Conservation (phyloP, 108 stramenopile species). For the Skeletonema costatum region DNA sequence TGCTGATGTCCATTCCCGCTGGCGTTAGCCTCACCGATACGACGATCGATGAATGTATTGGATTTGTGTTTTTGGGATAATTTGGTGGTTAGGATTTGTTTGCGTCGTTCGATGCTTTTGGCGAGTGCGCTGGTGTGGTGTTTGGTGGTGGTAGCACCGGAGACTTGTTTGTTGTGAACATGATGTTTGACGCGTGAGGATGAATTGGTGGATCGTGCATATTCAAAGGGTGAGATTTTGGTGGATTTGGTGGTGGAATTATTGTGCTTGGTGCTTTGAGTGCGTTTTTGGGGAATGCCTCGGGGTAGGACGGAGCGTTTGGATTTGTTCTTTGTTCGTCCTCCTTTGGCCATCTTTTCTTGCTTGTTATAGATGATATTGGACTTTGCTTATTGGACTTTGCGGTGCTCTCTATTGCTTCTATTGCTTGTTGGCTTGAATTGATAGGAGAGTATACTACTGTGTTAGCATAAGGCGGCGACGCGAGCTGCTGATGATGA, state of each 20-base stretch:
- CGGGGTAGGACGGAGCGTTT: slow-evolving; percentile 77
- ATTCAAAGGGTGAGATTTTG: slow-evolving; percentile 77
- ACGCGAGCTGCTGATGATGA: too few relatives aligned
- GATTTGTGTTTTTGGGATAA: slow-evolving; percentile 28
- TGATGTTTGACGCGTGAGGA: slow-evolving; percentile 66
- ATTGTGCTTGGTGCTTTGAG: slow-evolving; percentile 8
- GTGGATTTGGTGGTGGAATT: not conserved
- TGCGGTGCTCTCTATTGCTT: too few relatives aligned
- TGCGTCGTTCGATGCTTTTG: slow-evolving; percentile 18
- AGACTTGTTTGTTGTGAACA: slow-evolving; percentile 29
- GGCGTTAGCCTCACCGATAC: slow-evolving; percentile 76
- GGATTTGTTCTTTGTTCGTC: slow-evolving; percentile 59
- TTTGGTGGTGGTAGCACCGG: not conserved
- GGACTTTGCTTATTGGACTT: too few relatives aligned
- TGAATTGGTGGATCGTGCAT: slow-evolving; percentile 41
- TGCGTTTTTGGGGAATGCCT: slow-evolving; percentile 58
- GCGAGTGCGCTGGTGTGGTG: slow-evolving; percentile 2
- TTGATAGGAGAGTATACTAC: too few relatives aligned
- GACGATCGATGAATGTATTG: slow-evolving; percentile 77
- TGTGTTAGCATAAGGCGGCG: too few relatives aligned
- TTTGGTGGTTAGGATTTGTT: not conserved
- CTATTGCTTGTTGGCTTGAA: too few relatives aligned
- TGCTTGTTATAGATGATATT: not conserved
- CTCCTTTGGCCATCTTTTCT: slow-evolving; percentile 55
- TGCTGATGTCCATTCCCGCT: not conserved